Evolutionary conservation across 768 basidiomycete species (phyloP), one percentile per base, ranked within the genome.

Genomic region (Tricholoma matsutake): DNA sequence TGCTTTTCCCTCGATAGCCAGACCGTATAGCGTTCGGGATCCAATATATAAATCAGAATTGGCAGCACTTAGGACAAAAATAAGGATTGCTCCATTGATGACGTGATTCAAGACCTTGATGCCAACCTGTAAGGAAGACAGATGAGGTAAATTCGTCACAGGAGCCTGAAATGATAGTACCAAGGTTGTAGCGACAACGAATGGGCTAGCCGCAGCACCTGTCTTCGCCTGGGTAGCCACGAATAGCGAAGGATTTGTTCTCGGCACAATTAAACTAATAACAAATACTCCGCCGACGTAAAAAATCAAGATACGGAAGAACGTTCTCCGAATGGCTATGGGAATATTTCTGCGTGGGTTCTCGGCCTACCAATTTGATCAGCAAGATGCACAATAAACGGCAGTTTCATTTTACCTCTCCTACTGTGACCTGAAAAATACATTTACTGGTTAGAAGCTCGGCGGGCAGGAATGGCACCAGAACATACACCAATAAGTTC

Each of bases 271-370:
- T 58, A 92, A 72, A 51, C 89, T 84, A 66, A 92, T 88, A 22
- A 88, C 84, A 63, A 89, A 87, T 5, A 92, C 85, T 11, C 84
- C 81, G 20, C 85, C 84, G 49, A 91, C 81, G 68, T 90, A 92
- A 80, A 92, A 80, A 32, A 79, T 61, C 49, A 79, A 64, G 55
- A 80, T 79, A 54, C 85, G 83, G 68, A 79, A 82, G 73, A 87
- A 89, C 29, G 85, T 89, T 65, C 83, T 75, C 57, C 79, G 73
- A 54, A 88, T 87, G n/a, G 87, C 89, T 60, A 79, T 81, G 1
- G 91, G 88, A 63, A 93, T 87, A 52, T 87, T 89, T 69, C 82
- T 83, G 61, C 88, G 77, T 34, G 89, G 90, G 72, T 91, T 88
- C 68, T 89, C 81, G 10, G 86, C 86, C 76, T 85, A 71, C 7